These are phyloP conservation scores for Fusarium liriodendri DNA, from an alignment of 2,329 filamentous ascomycete genomes.

Conservation along the genomic window DNA sequence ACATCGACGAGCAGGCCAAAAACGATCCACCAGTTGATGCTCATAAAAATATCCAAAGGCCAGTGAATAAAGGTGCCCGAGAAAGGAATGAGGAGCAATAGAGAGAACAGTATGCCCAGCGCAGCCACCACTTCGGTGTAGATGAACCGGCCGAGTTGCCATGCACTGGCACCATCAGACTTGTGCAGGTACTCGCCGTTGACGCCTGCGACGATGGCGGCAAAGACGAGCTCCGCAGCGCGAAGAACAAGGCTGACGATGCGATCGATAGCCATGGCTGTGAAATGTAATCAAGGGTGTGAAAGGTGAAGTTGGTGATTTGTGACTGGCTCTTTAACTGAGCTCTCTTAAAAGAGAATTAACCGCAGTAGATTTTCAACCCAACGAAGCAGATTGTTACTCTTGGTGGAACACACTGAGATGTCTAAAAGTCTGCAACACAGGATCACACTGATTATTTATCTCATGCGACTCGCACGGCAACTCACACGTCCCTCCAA, in stretches of 20 bases:
- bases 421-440: not conserved
- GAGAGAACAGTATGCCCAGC: constrained; percentile 73
- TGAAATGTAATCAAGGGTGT: not conserved
- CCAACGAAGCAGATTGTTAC: not conserved
- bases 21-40: constrained; percentile 75
- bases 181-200: constrained; percentile 73
- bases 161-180: constrained; percentile 58
- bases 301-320: not conserved
- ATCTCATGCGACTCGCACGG: constrained; percentile 17
- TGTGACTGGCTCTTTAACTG: not conserved
- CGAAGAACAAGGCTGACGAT: constrained; percentile 54
- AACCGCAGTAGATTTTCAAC: not conserved
- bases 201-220: constrained; percentile 77
- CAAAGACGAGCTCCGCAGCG: constrained; percentile 71
- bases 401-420: not conserved
- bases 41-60: constrained; percentile 77
- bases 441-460: constrained; percentile 35
- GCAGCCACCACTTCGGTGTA: constrained; percentile 79
- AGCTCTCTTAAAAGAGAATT: not conserved
- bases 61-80: constrained; percentile 75
- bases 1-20: constrained; percentile 75
- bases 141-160: constrained; percentile 74
- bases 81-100: constrained; percentile 81
- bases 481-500: constrained; percentile 20
- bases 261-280: constrained; percentile 53